Base-by-base conservation (phyloP, 306 rosid species). In the Acmispon strigosus region DNA sequence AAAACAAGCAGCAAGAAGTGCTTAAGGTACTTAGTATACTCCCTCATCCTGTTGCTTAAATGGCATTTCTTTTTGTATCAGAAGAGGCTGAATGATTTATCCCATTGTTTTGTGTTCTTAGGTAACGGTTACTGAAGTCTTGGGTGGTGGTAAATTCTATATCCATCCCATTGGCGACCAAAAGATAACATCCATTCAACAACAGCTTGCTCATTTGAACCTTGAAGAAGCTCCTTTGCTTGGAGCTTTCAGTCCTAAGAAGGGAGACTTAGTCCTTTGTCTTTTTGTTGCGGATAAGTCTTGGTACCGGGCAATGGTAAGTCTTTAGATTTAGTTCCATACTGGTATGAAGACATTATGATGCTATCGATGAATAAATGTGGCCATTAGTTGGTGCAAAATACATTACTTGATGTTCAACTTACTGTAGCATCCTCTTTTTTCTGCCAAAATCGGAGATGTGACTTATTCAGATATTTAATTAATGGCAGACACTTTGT, bases 241-340 rank as follows among this genome's bases (percentile, higher is more conserved):
- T 81, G 98, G 98, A 18, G 76, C 96, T 69, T 93, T 88, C 77
- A 90, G 78, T 86, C 98, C 98, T 60, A 90, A 88, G 80, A 93
- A 90, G 88, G 97, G 97, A 27, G 98, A 93, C 61, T 69, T 90
- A 50, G 98, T 90, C 78, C 94, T 93, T 43, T 89, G 90, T 56
- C 90, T 90, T 73, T 93, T 87, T 63, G 83, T 79, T 58, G 87
- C 88, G 6, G 97, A 93, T 77, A 78, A 86, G 59, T 90, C 97
- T 48, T 93, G 98, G 98, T 88, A 90, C 69, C 82, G 98, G 17
- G 97, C 96, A 78, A 87, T 94, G 99, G 99, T 91, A 73, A 32
- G 37, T 6, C 37, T 0, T 32, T 32, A 32, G 7, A 32, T 32
- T 32, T 32, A 87, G 96, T 80, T 48, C 42, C 10, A 20, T 17